Base-by-base conservation (phyloP, 2,329 filamentous ascomycete genomes). In the Pestalotiopsis fici region DNA sequence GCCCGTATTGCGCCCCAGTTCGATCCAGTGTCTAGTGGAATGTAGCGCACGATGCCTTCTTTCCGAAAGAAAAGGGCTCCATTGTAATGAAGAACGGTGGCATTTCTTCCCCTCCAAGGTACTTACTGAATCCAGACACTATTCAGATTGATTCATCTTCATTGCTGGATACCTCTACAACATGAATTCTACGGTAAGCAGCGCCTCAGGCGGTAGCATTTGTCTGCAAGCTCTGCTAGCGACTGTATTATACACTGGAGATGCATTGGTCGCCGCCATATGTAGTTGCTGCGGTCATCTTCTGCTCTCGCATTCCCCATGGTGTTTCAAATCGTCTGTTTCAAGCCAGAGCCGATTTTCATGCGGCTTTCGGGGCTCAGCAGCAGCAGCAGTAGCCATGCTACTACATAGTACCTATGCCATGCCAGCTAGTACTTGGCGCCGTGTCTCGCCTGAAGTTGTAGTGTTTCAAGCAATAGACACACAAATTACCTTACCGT, bases 341-440 rank as follows among this genome's bases (percentile, higher is more conserved):
- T 62, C 59, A 62, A 62, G 59, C 59, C 37, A 21, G 37, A 47
- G 9, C 59, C 27, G 23, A 43, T 23, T 43, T 62, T 47, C 35
- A 62, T 62, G 59, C 59, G 59, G 47, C 35, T 23, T 59, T 57
- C 21, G 39, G 59, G 59, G 59, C 59, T 62, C 35, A 62, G 31
- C 59, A 35, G 21, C 31, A 15, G 13, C 18, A 25, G 35, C 39
- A 25, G 18, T 50, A 3, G 18, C n/a, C 18, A 18, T n/a, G 43
- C 43, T 50, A 50, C 43, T 21, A 35, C n/a, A n/a, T 35, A 7
- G 31, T 11, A 11, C 31, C 31, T 35, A 35, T 35, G 31, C 31
- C 31, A 35, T 35, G 31, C 31, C 31, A 35, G 31, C 13, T 35
- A 18, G 25, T n/a, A 62, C 59, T 62, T 62, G 59, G 35, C 39